A percentile compares a stretch with the other conserved stretches of the same genome.
These are phyloP conservation scores for rapeseed (Brassica napus) DNA, from an alignment of 345 rosid species.

Conservation along the genomic window Da-Ae NC_063438.1:9333501-9334000, in stretches of 20 bases:
- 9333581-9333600: constrained; percentile 56
- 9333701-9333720: constrained; percentile 79
- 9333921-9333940: constrained; percentile 16
- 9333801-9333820: neutral
- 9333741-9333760: constrained; percentile 30
- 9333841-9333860: neutral
- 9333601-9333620: neutral
- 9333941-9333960: constrained; percentile 22
- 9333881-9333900: neutral
- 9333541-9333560: constrained; percentile 93
- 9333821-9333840: constrained; percentile 31
- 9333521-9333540: constrained; percentile 71
- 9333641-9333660: neutral
- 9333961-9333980: neutral
- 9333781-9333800: constrained; percentile 18
- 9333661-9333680: constrained; percentile 9
- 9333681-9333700: constrained; percentile 86
- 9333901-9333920: neutral
- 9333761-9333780: constrained; percentile 1
- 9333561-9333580: constrained; percentile 94
- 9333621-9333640: too few species aligned
- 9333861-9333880: constrained; percentile 24
- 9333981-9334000: constrained; percentile 36
- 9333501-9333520: neutral
- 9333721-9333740: constrained; percentile 78